Base-by-base conservation (phyloP, 345 rosid genomes). In the Eucalyptus paniculata region DNA sequence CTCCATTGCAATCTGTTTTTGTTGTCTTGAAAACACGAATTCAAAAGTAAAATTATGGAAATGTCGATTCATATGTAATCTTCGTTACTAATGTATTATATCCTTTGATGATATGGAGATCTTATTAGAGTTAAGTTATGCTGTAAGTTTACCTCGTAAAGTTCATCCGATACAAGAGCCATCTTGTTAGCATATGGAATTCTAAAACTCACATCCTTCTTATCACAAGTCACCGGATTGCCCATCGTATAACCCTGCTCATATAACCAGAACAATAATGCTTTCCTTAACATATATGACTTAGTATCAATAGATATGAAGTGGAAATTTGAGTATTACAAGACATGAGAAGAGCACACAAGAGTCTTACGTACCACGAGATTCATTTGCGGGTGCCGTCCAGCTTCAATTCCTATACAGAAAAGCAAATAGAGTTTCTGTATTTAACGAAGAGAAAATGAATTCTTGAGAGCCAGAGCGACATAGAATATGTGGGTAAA, bases 81-180 rank as follows among this genome's bases (percentile, higher is more conserved):
- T 10, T 18, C 7, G 7, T 37, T 19, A 19, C 23, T n/a, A 32
- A 56, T 32, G 37, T 10, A 47, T 19, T 34, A 18, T 34, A 17
- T 50, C 6, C 26, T 18, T 69, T 9, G 44, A 37, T 34, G 81
- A 69, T 2, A 9, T 19, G 3, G 24, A 34, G 7, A 18, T 69
- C 81, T 34, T 69, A 69, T 34, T 1, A 18, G 4, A 53, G 58
- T 53, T 7, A 53, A 69, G 14, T 34, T 69, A 16, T 18, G 13
- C 6, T 5, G 26, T 69, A 69, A 69, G 6, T 28, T 86, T 54
- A 93, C 97, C 95, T 94, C 88, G 69, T 93, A 96, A 65, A 94
- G 93, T 88, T 94, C 92, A 91, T 93, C 93, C 4, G 96, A 95
- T 86, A 96, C 92, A 28, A 96, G 91, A 50, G 92, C 93, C 95